Base-by-base conservation (phyloP, 108 stramenopile genomes). In the Fistulifera pelliculosa region DNA sequence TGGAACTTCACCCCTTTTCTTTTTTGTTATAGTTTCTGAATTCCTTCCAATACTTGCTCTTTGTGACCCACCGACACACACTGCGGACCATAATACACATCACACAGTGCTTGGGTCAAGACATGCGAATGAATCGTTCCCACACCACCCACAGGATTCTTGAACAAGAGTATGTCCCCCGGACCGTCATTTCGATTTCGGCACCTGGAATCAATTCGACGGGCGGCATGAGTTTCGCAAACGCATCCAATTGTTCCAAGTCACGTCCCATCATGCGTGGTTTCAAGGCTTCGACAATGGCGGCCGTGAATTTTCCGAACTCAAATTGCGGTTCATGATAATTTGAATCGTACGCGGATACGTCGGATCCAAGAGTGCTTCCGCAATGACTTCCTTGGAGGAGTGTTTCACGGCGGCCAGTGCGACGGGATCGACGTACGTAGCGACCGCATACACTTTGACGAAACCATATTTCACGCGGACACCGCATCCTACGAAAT, bases 141-240 rank as follows among this genome's bases (percentile, higher is more conserved):
- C 17, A 88, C 71, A 18, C 80, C 83, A 4, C 87, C 87, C 43
- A 77, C 59, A 0, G 78, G 79, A 59, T 81, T 87, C 49, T 89
- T 85, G 71, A 80, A 89, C 55, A 87, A 55, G 27, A 93, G 63
- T 0, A 70, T 75, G 64, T 89, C 81, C 92, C 92, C 2, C 85
- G 78, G 52, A 93, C 85, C 1, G 92, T 93, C 85, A 93, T 86
- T 56, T 83, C 82, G 66, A 93, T 83, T 55, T 89, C 92, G 4
- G 83, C 81, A 27, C 90, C 90, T 57, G 89, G 67, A 21, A 84
- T 57, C 58, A 93, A 61, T 55, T 93, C 87, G n/a, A 87, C 82
- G 0, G 65, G 61, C 27, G 87, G 92, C 58, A 82, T 88, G 21
- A 93, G 42, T 54, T 80, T 82, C 62, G 82, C 81, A 68, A 93